These are phyloP conservation scores for Pochonia chlamydosporia DNA, from an alignment of 2,329 filamentous ascomycete species.

Conservation along the genomic window DNA sequence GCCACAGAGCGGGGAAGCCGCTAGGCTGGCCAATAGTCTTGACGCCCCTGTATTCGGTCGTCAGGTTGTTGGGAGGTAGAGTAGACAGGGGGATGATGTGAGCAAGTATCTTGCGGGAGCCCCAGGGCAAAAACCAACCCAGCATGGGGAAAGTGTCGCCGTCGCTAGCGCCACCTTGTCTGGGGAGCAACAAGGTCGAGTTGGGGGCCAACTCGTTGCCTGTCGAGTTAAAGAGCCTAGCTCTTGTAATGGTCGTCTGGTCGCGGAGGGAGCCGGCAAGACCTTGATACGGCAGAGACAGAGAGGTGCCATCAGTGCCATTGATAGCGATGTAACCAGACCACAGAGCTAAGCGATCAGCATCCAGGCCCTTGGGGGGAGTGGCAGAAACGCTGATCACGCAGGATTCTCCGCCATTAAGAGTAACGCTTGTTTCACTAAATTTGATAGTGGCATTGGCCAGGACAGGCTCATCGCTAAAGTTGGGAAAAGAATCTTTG, in stretches of 20 bases:
- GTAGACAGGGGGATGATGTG: conserved; percentile 36
- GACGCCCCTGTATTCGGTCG: conserved; percentile 29
- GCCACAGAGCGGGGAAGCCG: conserved; percentile 32
- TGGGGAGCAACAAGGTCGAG: conserved; percentile 35
- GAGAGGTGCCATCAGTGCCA: conserved; percentile 29
- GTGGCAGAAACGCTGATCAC: conserved; percentile 7
- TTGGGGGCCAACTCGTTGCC: conserved; percentile 25
- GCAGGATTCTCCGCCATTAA: conserved; percentile 4
- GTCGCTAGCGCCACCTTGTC: conserved; percentile 27
- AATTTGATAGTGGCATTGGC: conserved; percentile 29
- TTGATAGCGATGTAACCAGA: conserved; percentile 18
- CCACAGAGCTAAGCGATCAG: conserved; percentile 9
- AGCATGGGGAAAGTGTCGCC: conserved; percentile 30
- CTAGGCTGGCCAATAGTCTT: conserved; percentile 36
- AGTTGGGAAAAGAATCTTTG: too few relatives aligned
- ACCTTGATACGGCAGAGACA: conserved; percentile 37
- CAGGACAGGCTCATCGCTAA: conserved; percentile 32
- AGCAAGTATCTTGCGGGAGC: conserved; percentile 36
- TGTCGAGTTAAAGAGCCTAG: conserved; percentile 24
- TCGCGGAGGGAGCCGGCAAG: conserved; percentile 29
- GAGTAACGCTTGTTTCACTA: conserved; percentile 7
- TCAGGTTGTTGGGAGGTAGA: conserved; percentile 18
- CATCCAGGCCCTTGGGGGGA: conserved; percentile 6
- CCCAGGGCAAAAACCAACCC: conserved; percentile 40
- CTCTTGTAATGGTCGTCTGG: too few relatives aligned